Evolutionary conservation across 768 basidiomycete species (phyloP).

Genomic region (Amanita polypyramis): DNA sequence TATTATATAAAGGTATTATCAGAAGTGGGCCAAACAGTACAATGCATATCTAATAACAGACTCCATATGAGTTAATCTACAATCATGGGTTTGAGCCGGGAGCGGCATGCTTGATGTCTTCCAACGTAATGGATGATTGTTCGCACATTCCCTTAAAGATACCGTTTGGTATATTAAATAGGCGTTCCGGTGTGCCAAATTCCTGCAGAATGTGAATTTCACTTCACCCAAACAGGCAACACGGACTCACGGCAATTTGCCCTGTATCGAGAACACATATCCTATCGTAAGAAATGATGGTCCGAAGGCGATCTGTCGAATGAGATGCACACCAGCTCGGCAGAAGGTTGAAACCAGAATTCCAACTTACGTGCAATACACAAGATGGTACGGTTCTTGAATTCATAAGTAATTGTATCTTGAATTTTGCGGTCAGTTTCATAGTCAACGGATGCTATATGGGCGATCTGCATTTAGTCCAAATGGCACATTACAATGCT

Average conservation of each 20-base stretch:
- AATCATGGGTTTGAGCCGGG: too few relatives aligned
- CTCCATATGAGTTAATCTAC: too few relatives aligned
- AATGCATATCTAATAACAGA: too few relatives aligned
- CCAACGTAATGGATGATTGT: conserved; percentile 61
- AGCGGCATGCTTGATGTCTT: conserved; percentile 54
- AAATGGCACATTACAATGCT: neutral
- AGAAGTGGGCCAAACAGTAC: too few relatives aligned
- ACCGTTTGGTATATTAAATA: conserved; percentile 47
- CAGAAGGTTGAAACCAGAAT: neutral
- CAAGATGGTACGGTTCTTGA: conserved; percentile 73
- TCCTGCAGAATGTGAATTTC: conserved; percentile 30
- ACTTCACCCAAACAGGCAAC: neutral
- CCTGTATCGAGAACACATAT: conserved; percentile 85
- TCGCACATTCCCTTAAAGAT: conserved; percentile 87
- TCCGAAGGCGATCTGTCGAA: conserved; percentile 65
- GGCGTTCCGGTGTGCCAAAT: conserved; percentile 66
- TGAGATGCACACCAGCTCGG: neutral
- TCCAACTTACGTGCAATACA: conserved; percentile 74
- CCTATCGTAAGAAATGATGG: conserved; percentile 82
- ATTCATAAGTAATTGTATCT: conserved; percentile 77
- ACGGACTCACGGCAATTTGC: conserved; percentile 46
- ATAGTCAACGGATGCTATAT: conserved; percentile 71
- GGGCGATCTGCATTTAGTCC: neutral
- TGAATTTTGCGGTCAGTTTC: conserved; percentile 90
- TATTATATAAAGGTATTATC: too few relatives aligned